Evolutionary conservation across 2,329 filamentous ascomycete genomes (phyloP).

Genomic region (Fusarium pseudograminearum): DNA sequence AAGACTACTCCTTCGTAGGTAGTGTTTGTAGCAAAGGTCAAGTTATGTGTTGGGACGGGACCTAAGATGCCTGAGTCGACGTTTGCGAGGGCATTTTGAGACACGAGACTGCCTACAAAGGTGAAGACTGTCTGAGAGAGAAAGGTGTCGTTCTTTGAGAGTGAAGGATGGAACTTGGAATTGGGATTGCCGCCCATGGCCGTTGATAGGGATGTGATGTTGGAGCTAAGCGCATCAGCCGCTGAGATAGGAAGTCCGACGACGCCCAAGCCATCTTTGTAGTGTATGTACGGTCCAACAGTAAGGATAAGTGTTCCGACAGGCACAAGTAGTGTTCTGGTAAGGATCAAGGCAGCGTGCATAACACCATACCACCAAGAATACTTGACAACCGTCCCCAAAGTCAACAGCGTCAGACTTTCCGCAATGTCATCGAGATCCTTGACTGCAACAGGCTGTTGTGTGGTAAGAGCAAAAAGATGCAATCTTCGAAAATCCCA

Average conservation of each 20-base stretch:
- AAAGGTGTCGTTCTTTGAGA: constrained; percentile 34
- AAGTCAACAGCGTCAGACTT: constrained; percentile 30
- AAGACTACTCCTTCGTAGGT: constrained; percentile 36
- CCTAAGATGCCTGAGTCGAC: constrained; percentile 37
- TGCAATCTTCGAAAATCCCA: constrained; percentile 40
- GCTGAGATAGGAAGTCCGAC: constrained; percentile 30
- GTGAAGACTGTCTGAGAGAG: constrained; percentile 35
- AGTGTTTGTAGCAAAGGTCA: constrained; percentile 34
- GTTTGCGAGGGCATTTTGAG: constrained; percentile 35
- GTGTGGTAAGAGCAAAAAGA: constrained; percentile 31
- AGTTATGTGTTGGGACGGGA: constrained; percentile 35
- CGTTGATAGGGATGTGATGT: constrained; percentile 23
- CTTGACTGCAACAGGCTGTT: constrained; percentile 24
- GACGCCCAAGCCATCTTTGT: constrained; percentile 21
- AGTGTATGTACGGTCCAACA: constrained; percentile 29
- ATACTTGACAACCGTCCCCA: constrained; percentile 31
- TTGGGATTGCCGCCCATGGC: constrained; percentile 25
- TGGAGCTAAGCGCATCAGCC: constrained; percentile 6
- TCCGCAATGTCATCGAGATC: constrained; percentile 39
- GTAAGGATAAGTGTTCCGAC: constrained; percentile 38
- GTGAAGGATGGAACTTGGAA: constrained; percentile 13
- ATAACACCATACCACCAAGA: constrained; percentile 44
- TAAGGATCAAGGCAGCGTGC: constrained; percentile 33
- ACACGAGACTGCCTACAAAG: constrained; percentile 38
- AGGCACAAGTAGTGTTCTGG: constrained; percentile 29